Evolutionary conservation across 1,284 basidiomycete genomes (phyloP), one percentile per base, ranked within the genome.

Genomic region (Rhodofomes roseus): DNA sequence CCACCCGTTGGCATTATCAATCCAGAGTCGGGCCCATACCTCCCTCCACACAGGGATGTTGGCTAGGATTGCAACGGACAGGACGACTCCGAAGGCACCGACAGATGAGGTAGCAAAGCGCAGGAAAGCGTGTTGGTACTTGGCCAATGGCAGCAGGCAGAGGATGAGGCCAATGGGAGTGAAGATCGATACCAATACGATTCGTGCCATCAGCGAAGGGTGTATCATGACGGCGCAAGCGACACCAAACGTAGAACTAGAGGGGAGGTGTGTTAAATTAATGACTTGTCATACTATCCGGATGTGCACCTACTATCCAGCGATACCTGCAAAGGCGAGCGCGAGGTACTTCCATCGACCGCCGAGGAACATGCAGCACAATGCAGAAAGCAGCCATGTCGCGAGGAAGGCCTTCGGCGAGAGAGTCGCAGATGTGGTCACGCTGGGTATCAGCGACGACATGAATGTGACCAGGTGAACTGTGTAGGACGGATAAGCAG

Each of bases 381-480:
- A 61, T 22, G 77, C 77, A 0, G 82, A 81, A 9, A 87, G 65
- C 14, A 88, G 59, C 83, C 85, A 88, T 23, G 85, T 75, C 6
- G 82, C 78, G 7, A 86, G 64, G 67, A 89, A 89, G 7, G 82
- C 74, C 27, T 77, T 78, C 2, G 78, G 59, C 6, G 76, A 76
- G 22, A 86, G 73, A 0, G 77, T 65, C 2, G 77, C 61, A 25
- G 81, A 77, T 0, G 76, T 63, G 2, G 83, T 79, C 27, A 78
- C 73, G 36, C 78, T 78, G 7, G 84, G 82, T 20, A 88, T 77
- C n/a, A 87, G 68, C 8, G 88, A 73, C 1, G 82, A 67, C 9
- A 88, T 75, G 62, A 87, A 83, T 1, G 87, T 87, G 8, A 83
- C 76, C 18, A 84, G 63, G 65, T 88, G 83, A 8, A 86, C 84